Evolutionary conservation across 371 early-diverging fungal species (phyloP).

Genomic region (Syncephalis fuscata): DNA sequence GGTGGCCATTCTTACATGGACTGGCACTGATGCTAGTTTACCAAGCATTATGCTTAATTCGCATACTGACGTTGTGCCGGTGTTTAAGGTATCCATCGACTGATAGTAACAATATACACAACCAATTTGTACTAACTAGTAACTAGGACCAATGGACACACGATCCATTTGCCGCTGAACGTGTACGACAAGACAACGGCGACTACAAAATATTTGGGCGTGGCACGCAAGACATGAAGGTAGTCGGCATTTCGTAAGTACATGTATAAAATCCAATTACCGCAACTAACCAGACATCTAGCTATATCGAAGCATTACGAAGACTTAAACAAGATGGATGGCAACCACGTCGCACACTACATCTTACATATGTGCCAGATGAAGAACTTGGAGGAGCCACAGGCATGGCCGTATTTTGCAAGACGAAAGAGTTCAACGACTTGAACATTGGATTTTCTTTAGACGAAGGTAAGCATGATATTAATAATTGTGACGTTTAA

Average conservation of each 20-base stretch:
- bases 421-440: conserved; percentile 32
- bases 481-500: neutral
- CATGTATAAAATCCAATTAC: neutral
- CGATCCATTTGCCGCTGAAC: conserved; percentile 55
- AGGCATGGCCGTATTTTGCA: conserved; percentile 47
- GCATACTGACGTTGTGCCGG: conserved; percentile 77
- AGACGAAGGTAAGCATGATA: conserved; percentile 39
- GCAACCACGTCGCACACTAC: conserved; percentile 40
- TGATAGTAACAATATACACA: neutral
- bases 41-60: conserved; percentile 53
- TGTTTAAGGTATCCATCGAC: conserved; percentile 22
- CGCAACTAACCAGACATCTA: conserved; percentile 1
- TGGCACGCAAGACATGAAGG: conserved; percentile 79
- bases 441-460: conserved; percentile 62
- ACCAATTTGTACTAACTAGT: neutral
- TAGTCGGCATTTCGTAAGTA: conserved; percentile 40
- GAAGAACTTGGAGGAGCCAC: conserved; percentile 67
- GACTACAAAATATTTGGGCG: conserved; percentile 56
- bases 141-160: conserved; percentile 42
- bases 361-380: conserved; percentile 58
- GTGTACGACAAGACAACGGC: conserved; percentile 19
- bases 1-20: conserved; percentile 44
- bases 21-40: conserved; percentile 27
- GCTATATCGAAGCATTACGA: conserved; percentile 61
- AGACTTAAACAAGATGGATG: conserved; percentile 24